Evolutionary conservation across 768 basidiomycete species (phyloP).

Genomic region (Hygrophorus pudorinus): DNA sequence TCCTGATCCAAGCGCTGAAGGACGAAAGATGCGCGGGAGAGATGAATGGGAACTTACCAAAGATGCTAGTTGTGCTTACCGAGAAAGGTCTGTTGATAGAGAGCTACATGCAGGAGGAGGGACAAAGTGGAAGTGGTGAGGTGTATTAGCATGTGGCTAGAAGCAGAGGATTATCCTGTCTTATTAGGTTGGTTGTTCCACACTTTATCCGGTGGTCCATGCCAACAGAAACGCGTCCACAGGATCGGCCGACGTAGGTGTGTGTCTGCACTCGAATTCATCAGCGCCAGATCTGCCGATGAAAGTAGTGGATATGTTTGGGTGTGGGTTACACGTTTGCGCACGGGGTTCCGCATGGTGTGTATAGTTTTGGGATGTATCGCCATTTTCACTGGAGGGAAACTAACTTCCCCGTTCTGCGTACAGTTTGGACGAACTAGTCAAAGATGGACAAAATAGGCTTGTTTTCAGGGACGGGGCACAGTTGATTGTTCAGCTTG

Average conservation of each 20-base stretch:
- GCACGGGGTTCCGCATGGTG: slow-evolving; percentile 84
- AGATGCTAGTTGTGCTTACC: too few relatives aligned
- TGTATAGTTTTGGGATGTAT: slow-evolving; percentile 13
- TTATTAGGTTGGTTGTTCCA: slow-evolving; percentile 51
- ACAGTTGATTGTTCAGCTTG: slow-evolving; percentile 64
- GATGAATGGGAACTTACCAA: slow-evolving; percentile 38
- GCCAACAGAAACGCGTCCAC: too few relatives aligned
- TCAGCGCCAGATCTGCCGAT: slow-evolving; percentile 91
- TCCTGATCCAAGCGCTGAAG: slow-evolving; percentile 70
- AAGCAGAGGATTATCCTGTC: slow-evolving; percentile 81
- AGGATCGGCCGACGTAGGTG: slow-evolving; percentile 89
- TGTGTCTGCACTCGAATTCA: slow-evolving; percentile 85
- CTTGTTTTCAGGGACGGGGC: slow-evolving; percentile 58
- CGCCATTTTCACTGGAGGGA: neutral
- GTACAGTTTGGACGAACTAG: too few relatives aligned
- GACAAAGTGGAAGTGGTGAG: slow-evolving; percentile 28
- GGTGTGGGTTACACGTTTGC: slow-evolving; percentile 86
- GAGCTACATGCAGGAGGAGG: slow-evolving; percentile 32
- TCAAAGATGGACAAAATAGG: slow-evolving; percentile 81
- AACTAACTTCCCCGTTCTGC: too few relatives aligned
- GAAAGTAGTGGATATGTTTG: slow-evolving; percentile 99
- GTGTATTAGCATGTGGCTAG: too few relatives aligned
- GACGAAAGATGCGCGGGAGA: slow-evolving; percentile 61
- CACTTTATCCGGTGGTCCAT: neutral
- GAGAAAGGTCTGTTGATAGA: too few relatives aligned